phyloP scores from a whole-genome alignment of 345 rosid species.

The Populus euphratica region DNA sequence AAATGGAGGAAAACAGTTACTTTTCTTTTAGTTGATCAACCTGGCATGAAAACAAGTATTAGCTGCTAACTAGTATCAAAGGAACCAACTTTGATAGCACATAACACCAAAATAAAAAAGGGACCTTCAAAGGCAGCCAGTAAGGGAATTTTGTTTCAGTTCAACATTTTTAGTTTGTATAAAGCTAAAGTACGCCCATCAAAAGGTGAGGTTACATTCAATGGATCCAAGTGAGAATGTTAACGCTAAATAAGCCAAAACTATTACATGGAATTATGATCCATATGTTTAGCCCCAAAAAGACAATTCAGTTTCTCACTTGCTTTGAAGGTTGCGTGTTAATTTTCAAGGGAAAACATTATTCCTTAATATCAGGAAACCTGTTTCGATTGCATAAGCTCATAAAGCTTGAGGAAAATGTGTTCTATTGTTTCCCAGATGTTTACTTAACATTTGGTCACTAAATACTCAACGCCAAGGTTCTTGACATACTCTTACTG shows the following conservation, averaged over 20 bases:
- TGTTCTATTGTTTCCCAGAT: background rate
- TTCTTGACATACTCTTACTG: background rate
- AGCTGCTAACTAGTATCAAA: background rate
- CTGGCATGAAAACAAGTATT: background rate
- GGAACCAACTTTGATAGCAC: background rate
- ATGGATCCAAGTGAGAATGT: background rate
- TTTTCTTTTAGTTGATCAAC: background rate
- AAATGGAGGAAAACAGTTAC: background rate
- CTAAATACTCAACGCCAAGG: background rate
- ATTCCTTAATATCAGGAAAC: background rate
- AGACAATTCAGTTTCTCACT: background rate
- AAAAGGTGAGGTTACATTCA: background rate
- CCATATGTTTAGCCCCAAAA: background rate
- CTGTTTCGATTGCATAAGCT: background rate
- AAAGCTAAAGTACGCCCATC: background rate
- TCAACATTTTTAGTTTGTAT: background rate
- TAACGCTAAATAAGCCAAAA: background rate
- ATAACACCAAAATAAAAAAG: background rate
- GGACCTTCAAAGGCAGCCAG: background rate
- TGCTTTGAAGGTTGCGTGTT: background rate
- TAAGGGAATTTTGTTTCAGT: background rate
- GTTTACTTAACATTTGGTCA: background rate
- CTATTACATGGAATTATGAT: background rate
- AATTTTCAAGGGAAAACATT: background rate
- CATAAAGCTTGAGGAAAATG: background rate